These are phyloP conservation scores for Fusarium sp. DNA, from an alignment of 2,329 filamentous ascomycete genomes.

Conservation along the genomic window DNA sequence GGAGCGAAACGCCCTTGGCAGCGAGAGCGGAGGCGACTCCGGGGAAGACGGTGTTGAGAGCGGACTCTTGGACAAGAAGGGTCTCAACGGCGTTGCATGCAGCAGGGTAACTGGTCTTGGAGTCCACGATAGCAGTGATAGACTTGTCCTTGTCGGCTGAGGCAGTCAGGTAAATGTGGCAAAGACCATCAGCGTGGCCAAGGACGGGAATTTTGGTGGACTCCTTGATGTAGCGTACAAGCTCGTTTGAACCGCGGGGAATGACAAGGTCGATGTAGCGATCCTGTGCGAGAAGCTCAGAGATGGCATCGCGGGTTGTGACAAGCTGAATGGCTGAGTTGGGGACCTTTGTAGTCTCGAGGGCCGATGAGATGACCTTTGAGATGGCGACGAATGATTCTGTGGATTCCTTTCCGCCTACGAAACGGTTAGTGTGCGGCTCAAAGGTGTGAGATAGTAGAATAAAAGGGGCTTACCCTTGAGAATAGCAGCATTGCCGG, in stretches of 20 bases:
- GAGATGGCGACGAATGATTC: slow-evolving; percentile 96
- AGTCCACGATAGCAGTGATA: slow-evolving; percentile 82
- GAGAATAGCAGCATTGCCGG: slow-evolving; percentile 94
- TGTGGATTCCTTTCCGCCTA: slow-evolving; percentile 93
- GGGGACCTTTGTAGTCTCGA: slow-evolving; percentile 79
- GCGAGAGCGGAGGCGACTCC: slow-evolving; percentile 78
- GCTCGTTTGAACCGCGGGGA: slow-evolving; percentile 88
- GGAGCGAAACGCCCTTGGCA: slow-evolving; percentile 80
- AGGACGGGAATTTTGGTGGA: slow-evolving; percentile 95
- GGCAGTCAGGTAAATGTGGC: slow-evolving; percentile 83
- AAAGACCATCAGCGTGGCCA: slow-evolving; percentile 94
- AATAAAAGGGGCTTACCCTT: slow-evolving; percentile 72
- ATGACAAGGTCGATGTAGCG: slow-evolving; percentile 94
- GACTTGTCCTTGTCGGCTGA: slow-evolving; percentile 81
- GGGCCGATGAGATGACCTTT: slow-evolving; percentile 80
- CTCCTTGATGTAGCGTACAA: slow-evolving; percentile 89
- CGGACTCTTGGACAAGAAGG: slow-evolving; percentile 81
- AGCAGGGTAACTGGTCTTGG: slow-evolving; percentile 93
- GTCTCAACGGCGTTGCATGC: slow-evolving; percentile 97
- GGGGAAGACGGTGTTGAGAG: slow-evolving; percentile 75
- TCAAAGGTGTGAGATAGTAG: too few relatives aligned
- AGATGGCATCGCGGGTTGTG: slow-evolving; percentile 89
- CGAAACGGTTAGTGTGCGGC: neutral
- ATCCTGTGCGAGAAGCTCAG: slow-evolving; percentile 86
- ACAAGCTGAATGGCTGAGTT: slow-evolving; percentile 92